A percentile compares a stretch with the other conserved stretches of the same genome.
These are phyloP conservation scores for Echria macrotheca DNA, from an alignment of 495 filamentous ascomycete species.

Conservation along the genomic window DNA sequence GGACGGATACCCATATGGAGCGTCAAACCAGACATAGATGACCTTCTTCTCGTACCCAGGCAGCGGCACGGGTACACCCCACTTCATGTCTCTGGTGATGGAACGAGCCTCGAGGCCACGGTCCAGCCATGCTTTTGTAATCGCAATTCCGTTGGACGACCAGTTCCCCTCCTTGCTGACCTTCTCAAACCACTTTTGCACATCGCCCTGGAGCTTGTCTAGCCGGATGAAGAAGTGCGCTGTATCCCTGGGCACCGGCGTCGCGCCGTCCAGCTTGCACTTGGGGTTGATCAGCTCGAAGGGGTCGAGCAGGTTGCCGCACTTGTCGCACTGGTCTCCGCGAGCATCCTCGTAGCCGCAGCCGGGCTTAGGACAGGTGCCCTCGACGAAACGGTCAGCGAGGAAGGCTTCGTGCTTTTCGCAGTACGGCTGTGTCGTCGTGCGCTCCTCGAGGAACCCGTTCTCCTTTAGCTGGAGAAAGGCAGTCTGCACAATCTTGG, in stretches of 20 bases:
- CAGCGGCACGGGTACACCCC: constrained; percentile 62
- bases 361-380: constrained; percentile 61
- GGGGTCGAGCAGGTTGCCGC: constrained; percentile 70
- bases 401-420: constrained; percentile 78
- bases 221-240: constrained; percentile 65
- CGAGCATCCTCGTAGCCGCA: constrained; percentile 77
- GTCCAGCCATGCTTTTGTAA: constrained; percentile 72
- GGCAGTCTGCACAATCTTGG: constrained; percentile 77
- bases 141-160: constrained; percentile 68
- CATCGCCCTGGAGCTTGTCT: constrained; percentile 69
- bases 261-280: constrained; percentile 79
- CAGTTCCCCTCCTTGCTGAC: constrained; percentile 46
- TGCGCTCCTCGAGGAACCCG: constrained; percentile 75
- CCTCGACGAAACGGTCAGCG: constrained; percentile 91
- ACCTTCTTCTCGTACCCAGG: constrained; percentile 73
- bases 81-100: constrained; percentile 86
- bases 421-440: constrained; percentile 76
- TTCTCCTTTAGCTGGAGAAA: constrained; percentile 72
- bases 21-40: constrained; percentile 98
- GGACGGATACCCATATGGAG: constrained; percentile 91
- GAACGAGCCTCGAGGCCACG: constrained; percentile 74
- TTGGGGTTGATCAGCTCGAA: constrained; percentile 52
- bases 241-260: constrained; percentile 61
- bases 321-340: constrained; percentile 77
- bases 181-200: constrained; percentile 62